phyloP scores from a whole-genome alignment of 169 alveolate species.

The Cryptosporidium felis region DNA sequence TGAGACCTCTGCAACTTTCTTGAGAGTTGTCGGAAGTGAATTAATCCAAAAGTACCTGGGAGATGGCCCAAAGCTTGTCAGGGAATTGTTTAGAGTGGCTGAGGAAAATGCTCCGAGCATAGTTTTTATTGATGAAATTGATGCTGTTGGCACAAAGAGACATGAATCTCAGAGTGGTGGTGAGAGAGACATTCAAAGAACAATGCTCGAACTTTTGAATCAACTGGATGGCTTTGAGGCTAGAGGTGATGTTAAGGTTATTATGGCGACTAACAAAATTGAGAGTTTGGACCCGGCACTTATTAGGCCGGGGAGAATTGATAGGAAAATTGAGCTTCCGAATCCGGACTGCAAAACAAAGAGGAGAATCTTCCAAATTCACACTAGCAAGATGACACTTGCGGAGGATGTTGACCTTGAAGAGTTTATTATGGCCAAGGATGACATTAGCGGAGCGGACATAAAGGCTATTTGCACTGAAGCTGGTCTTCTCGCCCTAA shows the following conservation, averaged over 20 bases:
- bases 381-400: constrained; percentile 97
- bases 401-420: constrained; percentile 98
- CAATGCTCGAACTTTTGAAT: constrained; percentile 98
- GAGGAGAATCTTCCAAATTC: constrained; percentile 96
- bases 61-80: constrained; percentile 98
- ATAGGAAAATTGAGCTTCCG: constrained; percentile 98
- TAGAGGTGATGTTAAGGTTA: constrained; percentile 97
- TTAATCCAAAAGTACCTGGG: constrained; percentile 98
- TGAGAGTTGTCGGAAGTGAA: constrained; percentile 99
- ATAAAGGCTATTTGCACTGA: constrained; percentile 98
- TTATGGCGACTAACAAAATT: constrained; percentile 97
- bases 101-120: constrained; percentile 99
- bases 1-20: constrained; percentile 98
- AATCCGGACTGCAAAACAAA: constrained; percentile 96
- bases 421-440: constrained; percentile 98
- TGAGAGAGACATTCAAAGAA: constrained; percentile 98
- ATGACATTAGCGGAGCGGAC: constrained; percentile 99
- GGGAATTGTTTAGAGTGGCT: constrained; percentile 99
- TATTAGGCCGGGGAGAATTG: constrained; percentile 99
- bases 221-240: constrained; percentile 99
- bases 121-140: constrained; percentile 99
- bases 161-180: constrained; percentile 98
- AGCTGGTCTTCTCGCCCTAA: constrained; percentile 98
- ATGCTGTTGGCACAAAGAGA: constrained; percentile 98
- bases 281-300: constrained; percentile 99